Base-by-base conservation (phyloP, 345 rosid genomes). In the Salix brachista region DNA sequence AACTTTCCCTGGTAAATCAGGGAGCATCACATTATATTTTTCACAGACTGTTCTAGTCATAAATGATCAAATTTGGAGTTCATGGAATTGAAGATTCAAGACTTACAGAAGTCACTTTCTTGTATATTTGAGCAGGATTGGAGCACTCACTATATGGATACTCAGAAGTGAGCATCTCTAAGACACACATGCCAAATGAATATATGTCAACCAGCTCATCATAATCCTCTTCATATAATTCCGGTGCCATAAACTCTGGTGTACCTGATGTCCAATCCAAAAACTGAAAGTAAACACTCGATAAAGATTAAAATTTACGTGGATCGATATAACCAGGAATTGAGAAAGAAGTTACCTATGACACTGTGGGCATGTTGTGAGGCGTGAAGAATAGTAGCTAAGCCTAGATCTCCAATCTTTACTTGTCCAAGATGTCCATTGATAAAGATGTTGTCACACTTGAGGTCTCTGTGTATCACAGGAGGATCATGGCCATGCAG, bases 361-460 rank as follows among this genome's bases (percentile, higher is more conserved):
- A 91, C 93, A 77, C 99, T 95, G 76, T 91, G 99, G 5, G 99
- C 99, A 11, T 86, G 87, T 58, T 86, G 89, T 5, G 97, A 89
- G 9, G 79, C 86, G 1, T 89, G 92, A 62, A 94, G 99, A 73
- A 95, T 80, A 7, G 99, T 91, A 1, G 99, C 99, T 68, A 92
- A 81, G 70, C 99, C 99, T 0, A 95, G 85, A 87, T 95, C 99
- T 56, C 99, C 99, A 61, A 95, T 92, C 87, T 90, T 95, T 84
- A 92, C 92, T 77, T 95, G 97, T 19, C 93, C 96, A 16, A 95
- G 93, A 80, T 95, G 99, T 25, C 99, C 99, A 80, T 95, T 95
- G 73, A 95, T 91, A 25, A 95, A 95, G 80, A 95, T 90, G 81
- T 95, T 95, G 69, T 92, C 97, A 17, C 99, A 92, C 84, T 95